phyloP scores from a whole-genome alignment of 2,329 filamentous ascomycete species.

The Knoxdaviesia capensis region DNA sequence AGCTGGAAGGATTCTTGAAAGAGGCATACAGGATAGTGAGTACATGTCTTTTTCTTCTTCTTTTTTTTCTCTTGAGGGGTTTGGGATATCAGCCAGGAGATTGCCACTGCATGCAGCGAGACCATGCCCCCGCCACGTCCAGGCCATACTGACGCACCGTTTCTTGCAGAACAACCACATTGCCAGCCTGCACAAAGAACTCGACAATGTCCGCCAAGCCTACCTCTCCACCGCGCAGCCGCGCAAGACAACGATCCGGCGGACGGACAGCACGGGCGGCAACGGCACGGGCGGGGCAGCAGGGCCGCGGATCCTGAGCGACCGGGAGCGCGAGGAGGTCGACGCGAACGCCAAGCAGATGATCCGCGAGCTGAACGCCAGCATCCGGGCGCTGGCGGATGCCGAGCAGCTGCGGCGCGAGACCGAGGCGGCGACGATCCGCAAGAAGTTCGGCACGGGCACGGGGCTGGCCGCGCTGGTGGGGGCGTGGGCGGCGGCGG shows the following conservation, averaged over 20 bases:
- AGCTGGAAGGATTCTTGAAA: slow-evolving; percentile 71
- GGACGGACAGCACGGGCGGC: background rate
- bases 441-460: slow-evolving; percentile 46
- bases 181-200: slow-evolving; percentile 55
- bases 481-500: slow-evolving; percentile 46
- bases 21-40: slow-evolving; percentile 84
- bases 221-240: slow-evolving; percentile 65
- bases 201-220: slow-evolving; percentile 66
- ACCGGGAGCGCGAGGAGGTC: slow-evolving; percentile 67
- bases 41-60: slow-evolving; percentile 5
- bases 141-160: background rate
- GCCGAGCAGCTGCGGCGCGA: slow-evolving; percentile 67
- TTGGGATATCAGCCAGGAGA: no score
- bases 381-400: slow-evolving; percentile 60
- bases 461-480: slow-evolving; percentile 39
- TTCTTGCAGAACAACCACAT: slow-evolving; percentile 60
- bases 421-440: slow-evolving; percentile 48
- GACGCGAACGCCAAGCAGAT: slow-evolving; percentile 74
- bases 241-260: slow-evolving; percentile 1
- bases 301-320: slow-evolving; percentile 40
- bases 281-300: background rate
- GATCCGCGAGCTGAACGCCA: slow-evolving; percentile 65
- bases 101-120: no score
- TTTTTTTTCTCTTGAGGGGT: background rate
- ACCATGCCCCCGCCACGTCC: no score